phyloP scores from a whole-genome alignment of 345 rosid genomes.

The Eutrema yunnanense region DNA sequence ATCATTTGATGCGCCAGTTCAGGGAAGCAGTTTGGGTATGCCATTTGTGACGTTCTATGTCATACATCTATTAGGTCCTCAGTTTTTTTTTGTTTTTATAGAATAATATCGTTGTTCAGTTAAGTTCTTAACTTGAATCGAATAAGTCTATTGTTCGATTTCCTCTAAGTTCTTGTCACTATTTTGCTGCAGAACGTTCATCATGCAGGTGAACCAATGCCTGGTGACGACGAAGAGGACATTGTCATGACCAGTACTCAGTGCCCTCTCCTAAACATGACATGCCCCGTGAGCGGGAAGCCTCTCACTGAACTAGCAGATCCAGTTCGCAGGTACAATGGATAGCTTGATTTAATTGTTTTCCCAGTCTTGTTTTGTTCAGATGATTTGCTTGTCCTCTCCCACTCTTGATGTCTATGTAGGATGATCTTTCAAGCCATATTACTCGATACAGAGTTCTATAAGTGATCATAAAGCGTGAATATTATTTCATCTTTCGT shows the following conservation, averaged over 20 bases:
- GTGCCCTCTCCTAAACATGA: slow-evolving; percentile 58
- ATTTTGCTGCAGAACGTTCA: slow-evolving; percentile 65
- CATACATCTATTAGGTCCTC: neutral
- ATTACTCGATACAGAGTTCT: neutral
- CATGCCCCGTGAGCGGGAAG: slow-evolving; percentile 83
- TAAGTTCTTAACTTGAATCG: neutral
- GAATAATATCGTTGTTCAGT: neutral
- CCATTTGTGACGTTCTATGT: neutral
- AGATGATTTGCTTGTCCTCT: neutral
- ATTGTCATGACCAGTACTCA: slow-evolving; percentile 80
- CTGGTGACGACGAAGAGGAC: slow-evolving; percentile 93
- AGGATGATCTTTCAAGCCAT: neutral
- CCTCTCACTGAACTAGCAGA: slow-evolving; percentile 60
- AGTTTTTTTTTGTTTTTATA: neutral
- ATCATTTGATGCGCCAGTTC: slow-evolving; percentile 59
- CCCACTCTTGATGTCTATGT: neutral
- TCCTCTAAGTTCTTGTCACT: neutral
- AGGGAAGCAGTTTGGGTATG: slow-evolving; percentile 84
- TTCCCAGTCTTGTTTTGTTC: neutral
- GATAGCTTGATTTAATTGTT: neutral
- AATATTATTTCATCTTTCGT: neutral
- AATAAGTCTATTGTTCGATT: neutral
- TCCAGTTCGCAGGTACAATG: slow-evolving; percentile 82
- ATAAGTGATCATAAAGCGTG: neutral
- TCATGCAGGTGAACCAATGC: slow-evolving; percentile 80